These are phyloP conservation scores for Chenopodium suecicum DNA, from an alignment of 148 eudicot genomes.

Conservation along the genomic window DNA sequence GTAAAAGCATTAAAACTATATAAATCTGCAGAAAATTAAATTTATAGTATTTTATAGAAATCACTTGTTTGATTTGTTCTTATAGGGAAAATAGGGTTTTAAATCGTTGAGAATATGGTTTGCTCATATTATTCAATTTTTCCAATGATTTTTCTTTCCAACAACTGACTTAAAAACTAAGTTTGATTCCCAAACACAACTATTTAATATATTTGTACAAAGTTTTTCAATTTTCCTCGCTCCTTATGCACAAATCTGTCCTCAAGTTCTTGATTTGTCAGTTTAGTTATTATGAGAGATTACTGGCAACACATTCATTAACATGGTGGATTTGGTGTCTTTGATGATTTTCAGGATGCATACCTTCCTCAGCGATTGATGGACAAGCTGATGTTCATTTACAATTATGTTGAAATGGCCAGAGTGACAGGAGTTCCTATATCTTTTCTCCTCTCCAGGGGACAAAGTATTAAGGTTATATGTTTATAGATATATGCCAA, in stretches of 20 bases:
- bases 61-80: too few species aligned
- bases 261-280: not conserved
- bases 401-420: slow-evolving; percentile 99
- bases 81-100: too few species aligned
- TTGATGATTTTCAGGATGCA: slow-evolving; percentile 75
- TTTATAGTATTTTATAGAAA: too few species aligned
- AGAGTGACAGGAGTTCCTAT: slow-evolving; percentile 98
- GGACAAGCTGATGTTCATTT: slow-evolving; percentile 95
- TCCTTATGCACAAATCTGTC: not conserved
- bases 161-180: too few species aligned
- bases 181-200: not conserved
- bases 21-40: too few species aligned
- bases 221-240: not conserved
- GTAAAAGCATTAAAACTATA: too few species aligned
- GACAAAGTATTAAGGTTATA: slow-evolving; percentile 95
- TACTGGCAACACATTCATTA: not conserved
- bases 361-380: slow-evolving; percentile 97
- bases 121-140: too few species aligned
- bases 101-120: too few species aligned
- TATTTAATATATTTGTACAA: not conserved
- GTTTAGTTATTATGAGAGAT: not conserved
- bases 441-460: slow-evolving; percentile 96
- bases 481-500: slow-evolving; percentile 8
- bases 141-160: too few species aligned
- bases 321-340: slow-evolving; percentile 10